These are phyloP conservation scores for Lepraria neglecta DNA, from an alignment of 495 filamentous ascomycete species.

Conservation along the genomic window DNA sequence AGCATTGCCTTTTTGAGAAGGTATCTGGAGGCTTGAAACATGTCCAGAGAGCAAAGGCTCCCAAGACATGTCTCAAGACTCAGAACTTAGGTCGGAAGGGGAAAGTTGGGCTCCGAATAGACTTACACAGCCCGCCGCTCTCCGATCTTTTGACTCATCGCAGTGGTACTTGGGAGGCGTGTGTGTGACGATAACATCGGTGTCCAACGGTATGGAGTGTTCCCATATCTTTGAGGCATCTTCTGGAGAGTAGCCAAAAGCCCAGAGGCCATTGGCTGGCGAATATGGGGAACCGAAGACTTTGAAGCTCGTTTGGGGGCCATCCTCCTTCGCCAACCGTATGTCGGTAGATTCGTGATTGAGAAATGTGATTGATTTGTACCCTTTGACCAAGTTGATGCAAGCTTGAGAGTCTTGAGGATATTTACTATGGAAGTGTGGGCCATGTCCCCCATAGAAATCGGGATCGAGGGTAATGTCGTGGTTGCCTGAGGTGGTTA, in stretches of 20 bases:
- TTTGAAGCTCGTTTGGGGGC: constrained; percentile 60
- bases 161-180: constrained; percentile 44
- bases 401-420: constrained; percentile 52
- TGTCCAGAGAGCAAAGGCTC: too few species aligned
- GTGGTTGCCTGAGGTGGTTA: constrained; percentile 57
- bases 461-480: constrained; percentile 63
- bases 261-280: constrained; percentile 59
- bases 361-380: constrained; percentile 57
- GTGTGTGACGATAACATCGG: constrained; percentile 46
- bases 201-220: constrained; percentile 37
- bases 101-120: too few species aligned
- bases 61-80: too few species aligned
- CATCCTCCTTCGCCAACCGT: constrained; percentile 48
- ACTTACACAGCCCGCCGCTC: constrained; percentile 36
- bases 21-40: too few species aligned
- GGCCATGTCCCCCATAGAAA: constrained; percentile 55
- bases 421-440: constrained; percentile 53
- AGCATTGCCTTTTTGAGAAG: too few species aligned
- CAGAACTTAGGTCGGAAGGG: too few species aligned
- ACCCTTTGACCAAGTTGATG: constrained; percentile 47
- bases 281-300: constrained; percentile 73
- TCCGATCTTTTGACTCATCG: constrained; percentile 34
- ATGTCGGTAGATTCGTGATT: constrained; percentile 56
- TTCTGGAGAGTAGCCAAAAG: constrained; percentile 57
- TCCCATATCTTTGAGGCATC: constrained; percentile 47